A percentile compares a stretch with the other conserved stretches of the same genome.
Evolutionary conservation across 2,329 filamentous ascomycete species (phyloP).

Genomic region (Ophiostoma fasciatum): DNA sequence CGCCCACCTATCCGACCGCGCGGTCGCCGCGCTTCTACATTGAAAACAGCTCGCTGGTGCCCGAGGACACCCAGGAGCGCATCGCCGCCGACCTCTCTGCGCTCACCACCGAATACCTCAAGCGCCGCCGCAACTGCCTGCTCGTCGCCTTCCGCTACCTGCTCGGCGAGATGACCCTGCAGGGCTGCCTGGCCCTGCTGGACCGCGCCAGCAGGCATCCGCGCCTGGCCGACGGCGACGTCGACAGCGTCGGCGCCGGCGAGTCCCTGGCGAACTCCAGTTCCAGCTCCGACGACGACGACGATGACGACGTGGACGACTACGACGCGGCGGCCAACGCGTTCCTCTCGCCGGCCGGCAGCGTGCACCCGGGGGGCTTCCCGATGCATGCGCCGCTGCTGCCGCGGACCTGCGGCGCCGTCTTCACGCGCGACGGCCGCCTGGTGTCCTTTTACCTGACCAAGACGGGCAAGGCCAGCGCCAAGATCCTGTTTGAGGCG

Average conservation of each 20-base stretch:
- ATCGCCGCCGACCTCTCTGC: conserved; percentile 41
- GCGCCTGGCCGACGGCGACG: conserved; percentile 47
- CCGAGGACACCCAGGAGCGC: conserved; percentile 36
- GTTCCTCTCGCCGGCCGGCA: not conserved
- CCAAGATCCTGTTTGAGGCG: conserved; percentile 29
- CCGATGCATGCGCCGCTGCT: conserved; percentile 34
- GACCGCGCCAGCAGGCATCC: conserved; percentile 34
- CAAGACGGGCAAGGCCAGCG: conserved; percentile 45
- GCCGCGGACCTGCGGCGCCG: conserved; percentile 43
- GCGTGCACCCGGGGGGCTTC: not conserved
- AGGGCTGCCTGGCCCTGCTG: conserved; percentile 45
- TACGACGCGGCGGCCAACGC: conserved; percentile 37
- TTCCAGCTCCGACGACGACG: conserved; percentile 43
- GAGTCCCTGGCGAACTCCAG: not conserved
- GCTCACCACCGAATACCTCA: conserved; percentile 39
- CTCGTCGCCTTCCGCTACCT: conserved; percentile 48
- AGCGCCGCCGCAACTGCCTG: conserved; percentile 45
- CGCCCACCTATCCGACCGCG: conserved; percentile 40
- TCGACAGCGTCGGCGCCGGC: not conserved
- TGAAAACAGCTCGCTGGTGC: conserved; percentile 48
- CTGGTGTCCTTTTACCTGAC: conserved; percentile 56
- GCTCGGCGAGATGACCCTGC: conserved; percentile 46
- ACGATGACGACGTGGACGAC: conserved; percentile 39
- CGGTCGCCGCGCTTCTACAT: conserved; percentile 44
- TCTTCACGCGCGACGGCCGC: conserved; percentile 46